These are phyloP conservation scores for Trametes maxima DNA, from an alignment of 768 basidiomycete species.

Conservation along the genomic window DNA sequence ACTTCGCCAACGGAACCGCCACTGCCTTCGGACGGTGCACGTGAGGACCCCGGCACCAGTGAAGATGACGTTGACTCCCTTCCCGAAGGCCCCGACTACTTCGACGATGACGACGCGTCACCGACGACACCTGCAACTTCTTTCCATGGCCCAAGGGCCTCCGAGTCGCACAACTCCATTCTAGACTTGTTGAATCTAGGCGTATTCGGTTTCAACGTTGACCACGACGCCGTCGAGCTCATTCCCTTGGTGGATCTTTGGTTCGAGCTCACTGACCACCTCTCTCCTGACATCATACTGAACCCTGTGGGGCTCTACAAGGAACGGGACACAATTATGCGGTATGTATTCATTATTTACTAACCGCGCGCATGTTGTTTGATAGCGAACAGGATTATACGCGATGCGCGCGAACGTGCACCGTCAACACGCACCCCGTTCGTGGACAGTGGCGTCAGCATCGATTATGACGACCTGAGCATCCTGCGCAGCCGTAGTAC, in stretches of 20 bases:
- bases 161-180: background rate
- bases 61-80: background rate
- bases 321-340: constrained; percentile 4
- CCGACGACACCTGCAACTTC: background rate
- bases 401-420: background rate
- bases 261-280: constrained; percentile 9
- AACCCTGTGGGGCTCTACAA: background rate
- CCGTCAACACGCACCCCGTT: background rate
- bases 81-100: background rate
- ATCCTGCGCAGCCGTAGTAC: background rate
- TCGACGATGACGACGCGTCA: background rate
- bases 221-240: background rate
- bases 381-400: background rate
- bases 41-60: no score
- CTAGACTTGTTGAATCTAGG: background rate
- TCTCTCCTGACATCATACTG: constrained; percentile 1
- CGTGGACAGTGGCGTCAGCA: background rate
- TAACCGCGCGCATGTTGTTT: no score
- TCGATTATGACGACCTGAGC: background rate
- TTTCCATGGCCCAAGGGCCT: background rate
- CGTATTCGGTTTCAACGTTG: background rate
- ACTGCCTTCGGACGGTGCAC: no score
- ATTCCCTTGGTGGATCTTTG: constrained; percentile 6
- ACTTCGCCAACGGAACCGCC: no score
- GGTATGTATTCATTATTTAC: background rate